Base-by-base conservation (phyloP, 495 filamentous ascomycete species). In the Symbiotaphrina buchneri region DNA sequence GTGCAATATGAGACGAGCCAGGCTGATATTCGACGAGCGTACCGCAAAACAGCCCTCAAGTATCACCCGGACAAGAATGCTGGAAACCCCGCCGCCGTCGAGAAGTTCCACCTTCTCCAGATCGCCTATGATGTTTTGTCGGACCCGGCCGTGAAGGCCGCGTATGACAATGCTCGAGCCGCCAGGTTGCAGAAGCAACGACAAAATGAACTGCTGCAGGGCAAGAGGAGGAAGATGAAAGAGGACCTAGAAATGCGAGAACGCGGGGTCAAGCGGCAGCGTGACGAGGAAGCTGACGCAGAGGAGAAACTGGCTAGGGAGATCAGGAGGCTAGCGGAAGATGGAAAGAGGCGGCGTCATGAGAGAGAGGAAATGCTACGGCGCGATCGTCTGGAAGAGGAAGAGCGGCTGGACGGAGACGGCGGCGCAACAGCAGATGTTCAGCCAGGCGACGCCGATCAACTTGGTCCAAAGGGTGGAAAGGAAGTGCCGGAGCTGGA, bases 41-140 rank as follows among this genome's bases (percentile, higher is more conserved):
- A 92, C 56, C 71, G 83, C 21, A 80, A 76, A 46, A 75, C 81
- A 3, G 79, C 90, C 0, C 59, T 94, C 6, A 81, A 76, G 48
- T 79, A 81, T 47, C 87, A 97, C 48, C 87, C 87, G 6, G 85
- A 91, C 58, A 76, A 74, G 52, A 63, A 74, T 44, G 49, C 61
- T 23, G 63, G 63, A 42, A 57, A 68, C 20, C 44, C 53, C 6
- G 55, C 54, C 23, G 69, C 71, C 19, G 60, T 68, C 36, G 72
- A 75, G 34, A 75, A 67, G 42, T 84, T 82, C 46, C 70, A 81
- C 41, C 56, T 70, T n/a, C 57, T 79, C 10, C 65, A 68, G 28
- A 67, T 76, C 38, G 76, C 72, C 21, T 61, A 73, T 53, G 74
- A 80, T 52, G 63, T 82, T 0, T 62, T 82, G 24, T 63, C 61